Evolutionary conservation across 768 basidiomycete genomes (phyloP).

Genomic region (Tulasnella sp.): DNA sequence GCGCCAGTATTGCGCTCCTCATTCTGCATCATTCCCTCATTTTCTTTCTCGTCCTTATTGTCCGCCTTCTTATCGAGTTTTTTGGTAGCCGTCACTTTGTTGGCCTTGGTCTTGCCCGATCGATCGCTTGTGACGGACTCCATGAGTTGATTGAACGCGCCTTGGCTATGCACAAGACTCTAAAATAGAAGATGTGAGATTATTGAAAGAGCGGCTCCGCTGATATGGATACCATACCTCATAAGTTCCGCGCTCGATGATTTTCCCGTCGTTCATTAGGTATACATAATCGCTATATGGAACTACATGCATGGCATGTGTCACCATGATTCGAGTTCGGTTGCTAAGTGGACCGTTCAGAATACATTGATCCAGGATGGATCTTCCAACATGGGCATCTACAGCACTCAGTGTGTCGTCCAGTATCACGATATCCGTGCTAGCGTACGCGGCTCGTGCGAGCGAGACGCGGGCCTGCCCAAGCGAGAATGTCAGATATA

Average conservation of each 20-base stretch:
- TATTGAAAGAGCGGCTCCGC: constrained; percentile 20
- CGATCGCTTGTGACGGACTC: background rate
- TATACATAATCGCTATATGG: constrained; percentile 54
- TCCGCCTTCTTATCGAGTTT: constrained; percentile 5
- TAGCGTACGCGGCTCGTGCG: constrained; percentile 67
- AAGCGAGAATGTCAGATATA: background rate
- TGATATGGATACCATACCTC: constrained; percentile 28
- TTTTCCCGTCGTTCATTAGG: constrained; percentile 46
- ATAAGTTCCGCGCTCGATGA: constrained; percentile 56
- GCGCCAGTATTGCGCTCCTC: constrained; percentile 51
- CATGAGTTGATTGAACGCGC: constrained; percentile 21
- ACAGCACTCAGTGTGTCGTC: constrained; percentile 78
- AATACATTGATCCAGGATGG: constrained; percentile 52
- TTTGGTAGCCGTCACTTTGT: constrained; percentile 20
- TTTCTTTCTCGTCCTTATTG: constrained; percentile 17
- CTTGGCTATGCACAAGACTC: constrained; percentile 21
- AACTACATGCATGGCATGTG: constrained; percentile 47
- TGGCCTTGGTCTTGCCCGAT: too few relatives aligned
- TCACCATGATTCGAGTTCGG: constrained; percentile 36
- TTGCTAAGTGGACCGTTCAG: constrained; percentile 21
- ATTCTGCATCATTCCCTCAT: constrained; percentile 35
- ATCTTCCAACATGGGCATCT: constrained; percentile 64
- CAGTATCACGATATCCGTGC: constrained; percentile 60
- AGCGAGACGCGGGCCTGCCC: constrained; percentile 61
- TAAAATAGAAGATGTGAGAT: background rate